Evolutionary conservation across 2,329 filamentous ascomycete genomes (phyloP), one percentile per base, ranked within the genome.

Genomic region (Phialemoniopsis sp.): DNA sequence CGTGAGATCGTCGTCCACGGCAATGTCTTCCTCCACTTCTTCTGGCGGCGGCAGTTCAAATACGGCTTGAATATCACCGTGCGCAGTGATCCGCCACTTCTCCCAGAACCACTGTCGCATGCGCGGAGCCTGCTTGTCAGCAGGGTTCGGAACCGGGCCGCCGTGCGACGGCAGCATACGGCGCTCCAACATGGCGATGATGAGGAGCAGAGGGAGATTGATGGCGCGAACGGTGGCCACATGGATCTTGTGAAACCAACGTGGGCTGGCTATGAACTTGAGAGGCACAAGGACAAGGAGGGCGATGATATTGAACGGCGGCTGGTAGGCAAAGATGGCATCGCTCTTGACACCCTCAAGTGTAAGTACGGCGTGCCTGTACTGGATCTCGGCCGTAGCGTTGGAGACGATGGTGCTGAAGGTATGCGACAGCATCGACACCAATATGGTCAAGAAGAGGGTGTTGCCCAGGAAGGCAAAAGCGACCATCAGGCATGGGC

Each of bases 241-340:
- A 56, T 94, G 89, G 53, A 91, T 85, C 63, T 91, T 93, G 68
- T 94, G 88, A 56, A 93, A 93, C 87, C 87, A 91, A 33, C 88
- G 80, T 0, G 85, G 80, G n/a, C 80, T 81, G 29, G 89, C 70
- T n/a, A 87, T 51, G 51, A 87, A 87, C 51, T 89, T 89, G 44
- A 93, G 72, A 0, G 88, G 88, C 3, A 91, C 70, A 13, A 93
- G 71, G 19, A 89, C 57, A 43, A 87, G 64, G 19, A 93, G 70
- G 16, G 88, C 88, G 15, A 90, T 62, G 43, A 94, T 78, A 54
- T 94, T 94, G 63, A 93, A 89, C 0, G 88, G 88, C 0, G 88
- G 87, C 32, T 85, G 80, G 54, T 90, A 91, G 13, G 85, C 82
- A 56, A 91, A 91, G 26, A 93, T 79, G 10, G 87, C 85, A 52